phyloP scores from a whole-genome alignment of 2,329 filamentous ascomycete genomes.

The Neofusicoccum sp. region DNA sequence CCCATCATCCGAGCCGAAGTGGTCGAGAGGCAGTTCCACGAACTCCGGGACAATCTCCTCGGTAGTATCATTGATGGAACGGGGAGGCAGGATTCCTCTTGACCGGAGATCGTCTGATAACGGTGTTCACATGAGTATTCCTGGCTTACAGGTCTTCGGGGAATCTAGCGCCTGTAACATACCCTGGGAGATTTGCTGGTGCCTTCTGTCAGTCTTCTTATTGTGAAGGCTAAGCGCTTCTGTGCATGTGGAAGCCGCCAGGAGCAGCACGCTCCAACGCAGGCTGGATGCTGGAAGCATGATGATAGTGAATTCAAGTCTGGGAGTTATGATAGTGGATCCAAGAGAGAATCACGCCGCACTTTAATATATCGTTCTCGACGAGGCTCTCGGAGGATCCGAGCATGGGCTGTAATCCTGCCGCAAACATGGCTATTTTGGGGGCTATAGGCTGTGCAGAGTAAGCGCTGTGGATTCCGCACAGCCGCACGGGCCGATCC shows the following conservation, averaged over 20 bases:
- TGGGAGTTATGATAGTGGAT: too few species aligned
- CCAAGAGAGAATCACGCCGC: too few species aligned
- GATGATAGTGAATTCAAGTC: conserved; percentile 12
- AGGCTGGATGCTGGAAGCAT: neutral
- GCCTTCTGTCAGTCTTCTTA: neutral
- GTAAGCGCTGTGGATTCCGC: too few species aligned
- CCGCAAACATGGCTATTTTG: too few species aligned
- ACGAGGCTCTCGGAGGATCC: too few species aligned
- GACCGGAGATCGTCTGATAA: neutral
- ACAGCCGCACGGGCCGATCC: too few species aligned
- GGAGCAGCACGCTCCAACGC: neutral
- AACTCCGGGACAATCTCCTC: conserved; percentile 27
- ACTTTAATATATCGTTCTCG: too few species aligned
- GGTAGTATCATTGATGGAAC: neutral
- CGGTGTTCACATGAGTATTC: neutral
- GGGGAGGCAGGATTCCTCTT: neutral
- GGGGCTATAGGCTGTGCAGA: too few species aligned
- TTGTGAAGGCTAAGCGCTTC: neutral
- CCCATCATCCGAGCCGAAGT: conserved; percentile 32
- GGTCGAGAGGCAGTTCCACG: conserved; percentile 36
- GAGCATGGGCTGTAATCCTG: too few species aligned
- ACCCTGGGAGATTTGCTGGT: neutral
- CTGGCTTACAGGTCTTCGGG: neutral
- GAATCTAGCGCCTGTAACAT: neutral
- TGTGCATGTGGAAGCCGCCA: neutral